Conservation (phyloP, 2,329 filamentous ascomycete genomes). For the Colletotrichum sp. region DNA sequence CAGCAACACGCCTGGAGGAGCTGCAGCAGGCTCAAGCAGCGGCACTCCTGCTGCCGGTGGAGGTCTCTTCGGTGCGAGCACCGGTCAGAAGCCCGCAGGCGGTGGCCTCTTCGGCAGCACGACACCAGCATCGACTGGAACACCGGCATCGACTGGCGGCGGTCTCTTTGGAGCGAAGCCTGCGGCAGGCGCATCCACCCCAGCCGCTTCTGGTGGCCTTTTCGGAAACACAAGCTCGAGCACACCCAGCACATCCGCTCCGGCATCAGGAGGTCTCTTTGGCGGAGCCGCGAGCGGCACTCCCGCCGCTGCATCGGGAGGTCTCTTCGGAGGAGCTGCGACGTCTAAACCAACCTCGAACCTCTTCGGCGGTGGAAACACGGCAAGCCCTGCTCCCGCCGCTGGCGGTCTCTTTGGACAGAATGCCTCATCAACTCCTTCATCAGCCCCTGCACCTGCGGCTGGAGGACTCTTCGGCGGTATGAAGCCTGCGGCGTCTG, state of each 20-base stretch:
- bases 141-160: slow-evolving; percentile 17
- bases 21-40: slow-evolving; percentile 28
- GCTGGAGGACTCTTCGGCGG: slow-evolving; percentile 15
- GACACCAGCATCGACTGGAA: slow-evolving; percentile 27
- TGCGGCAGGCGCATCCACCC: slow-evolving; percentile 10
- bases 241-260: slow-evolving; percentile 21
- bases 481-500: slow-evolving; percentile 6
- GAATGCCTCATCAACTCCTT: slow-evolving; percentile 23
- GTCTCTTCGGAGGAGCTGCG: slow-evolving; percentile 23
- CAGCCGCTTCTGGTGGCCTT: slow-evolving; percentile 6
- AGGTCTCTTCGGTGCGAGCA: slow-evolving; percentile 36
- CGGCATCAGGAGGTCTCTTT: slow-evolving; percentile 23
- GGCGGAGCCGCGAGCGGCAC: slow-evolving; percentile 5
- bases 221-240: slow-evolving; percentile 10
- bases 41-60: slow-evolving; percentile 31
- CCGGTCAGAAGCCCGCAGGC: slow-evolving; percentile 25
- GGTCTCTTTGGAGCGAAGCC: slow-evolving; percentile 34
- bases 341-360: slow-evolving; percentile 28
- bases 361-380: slow-evolving; percentile 25
- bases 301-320: slow-evolving; percentile 15
- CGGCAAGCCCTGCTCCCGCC: slow-evolving; percentile 27
- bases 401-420: slow-evolving; percentile 32
- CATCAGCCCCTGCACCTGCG: slow-evolving; percentile 25
- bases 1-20: slow-evolving; percentile 10
- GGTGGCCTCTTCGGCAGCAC: slow-evolving; percentile 28